These are phyloP conservation scores for Sporothrix humicola DNA, from an alignment of 2,329 filamentous ascomycete genomes.

Conservation along the genomic window DNA sequence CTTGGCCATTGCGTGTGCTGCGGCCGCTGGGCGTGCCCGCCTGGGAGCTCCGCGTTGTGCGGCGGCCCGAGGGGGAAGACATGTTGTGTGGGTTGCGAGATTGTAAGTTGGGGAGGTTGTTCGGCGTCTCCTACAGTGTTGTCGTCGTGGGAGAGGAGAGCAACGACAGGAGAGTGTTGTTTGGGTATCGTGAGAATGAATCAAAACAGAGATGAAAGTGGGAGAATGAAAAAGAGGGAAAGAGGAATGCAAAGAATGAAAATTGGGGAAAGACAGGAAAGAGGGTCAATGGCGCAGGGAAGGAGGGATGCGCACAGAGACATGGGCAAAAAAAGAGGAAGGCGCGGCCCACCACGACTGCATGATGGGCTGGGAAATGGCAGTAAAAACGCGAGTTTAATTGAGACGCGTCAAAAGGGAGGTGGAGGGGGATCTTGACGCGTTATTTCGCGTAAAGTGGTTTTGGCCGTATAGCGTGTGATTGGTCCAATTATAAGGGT, in stretches of 20 bases:
- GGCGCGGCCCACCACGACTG: conserved; percentile 31
- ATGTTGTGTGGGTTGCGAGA: conserved; percentile 48
- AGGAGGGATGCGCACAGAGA: background rate
- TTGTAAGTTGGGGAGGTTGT: background rate
- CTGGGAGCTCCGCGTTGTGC: conserved; percentile 62
- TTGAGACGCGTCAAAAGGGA: conserved; percentile 39
- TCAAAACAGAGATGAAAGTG: background rate
- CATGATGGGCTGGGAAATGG: conserved; percentile 27
- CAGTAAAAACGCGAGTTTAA: conserved; percentile 37
- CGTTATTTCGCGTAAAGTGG: conserved; percentile 52
- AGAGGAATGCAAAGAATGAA: background rate
- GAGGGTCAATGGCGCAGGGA: conserved; percentile 5
- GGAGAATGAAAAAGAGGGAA: conserved; percentile 1
- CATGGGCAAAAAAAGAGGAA: conserved; percentile 28
- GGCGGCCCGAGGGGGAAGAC: conserved; percentile 61
- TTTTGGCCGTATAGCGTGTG: conserved; percentile 35
- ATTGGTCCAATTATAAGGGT: background rate
- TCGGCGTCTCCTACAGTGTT: background rate
- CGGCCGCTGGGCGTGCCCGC: conserved; percentile 54
- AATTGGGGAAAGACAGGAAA: conserved; percentile 13
- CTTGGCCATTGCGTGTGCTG: conserved; percentile 43
- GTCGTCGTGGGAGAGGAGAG: background rate
- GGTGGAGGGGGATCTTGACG: conserved; percentile 33
- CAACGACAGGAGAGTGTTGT: background rate
- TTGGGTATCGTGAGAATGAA: conserved; percentile 13